These are phyloP conservation scores for Xylaria hypoxylon DNA, from an alignment of 2,329 filamentous ascomycete genomes.

Conservation along the genomic window DNA sequence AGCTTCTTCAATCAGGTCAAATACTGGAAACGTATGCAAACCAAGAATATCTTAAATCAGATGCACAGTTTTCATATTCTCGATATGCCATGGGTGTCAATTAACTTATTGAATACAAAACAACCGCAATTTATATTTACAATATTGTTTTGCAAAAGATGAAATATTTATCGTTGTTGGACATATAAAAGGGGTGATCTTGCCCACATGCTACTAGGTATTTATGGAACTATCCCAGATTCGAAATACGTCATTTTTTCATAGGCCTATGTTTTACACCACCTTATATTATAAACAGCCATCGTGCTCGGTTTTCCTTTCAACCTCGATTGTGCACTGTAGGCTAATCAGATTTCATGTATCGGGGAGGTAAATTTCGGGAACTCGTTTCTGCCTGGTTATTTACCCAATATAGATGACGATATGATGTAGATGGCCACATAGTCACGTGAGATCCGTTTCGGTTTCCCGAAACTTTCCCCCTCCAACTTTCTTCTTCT, in stretches of 20 bases:
- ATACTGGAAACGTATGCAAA: background rate
- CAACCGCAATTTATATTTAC: background rate
- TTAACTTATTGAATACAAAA: background rate
- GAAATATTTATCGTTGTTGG: background rate
- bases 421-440: background rate
- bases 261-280: background rate
- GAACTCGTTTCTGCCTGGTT: too few relatives aligned
- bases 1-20: background rate
- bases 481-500: constrained; percentile 12
- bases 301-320: background rate
- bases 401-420: too few relatives aligned
- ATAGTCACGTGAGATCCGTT: constrained; percentile 1
- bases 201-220: background rate
- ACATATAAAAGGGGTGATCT: background rate
- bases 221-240: background rate
- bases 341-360: background rate
- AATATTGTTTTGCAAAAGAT: background rate
- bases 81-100: background rate
- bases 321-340: background rate
- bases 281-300: background rate
- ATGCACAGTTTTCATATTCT: background rate
- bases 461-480: constrained; percentile 4
- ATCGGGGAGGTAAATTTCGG: too few relatives aligned
- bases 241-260: background rate
- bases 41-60: background rate